Evolutionary conservation across 176 grass and related monocot species (phyloP).

Genomic region (Metroxylon sagu): DNA sequence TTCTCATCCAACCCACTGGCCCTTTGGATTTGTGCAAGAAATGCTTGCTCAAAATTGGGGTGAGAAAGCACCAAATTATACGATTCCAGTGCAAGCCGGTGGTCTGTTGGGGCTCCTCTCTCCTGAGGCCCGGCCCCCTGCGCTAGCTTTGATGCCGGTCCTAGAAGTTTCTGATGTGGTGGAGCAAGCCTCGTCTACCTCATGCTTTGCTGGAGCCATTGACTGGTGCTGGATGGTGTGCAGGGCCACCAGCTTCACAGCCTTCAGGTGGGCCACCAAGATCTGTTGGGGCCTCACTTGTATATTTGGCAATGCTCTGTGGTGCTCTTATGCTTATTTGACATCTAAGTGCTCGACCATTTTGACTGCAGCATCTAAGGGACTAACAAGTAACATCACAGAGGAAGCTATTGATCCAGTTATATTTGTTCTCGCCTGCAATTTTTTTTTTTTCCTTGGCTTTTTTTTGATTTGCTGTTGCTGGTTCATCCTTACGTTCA

Average conservation of each 20-base stretch:
- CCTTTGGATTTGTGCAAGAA: slow-evolving; percentile 28
- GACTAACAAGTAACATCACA: neutral
- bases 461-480: neutral
- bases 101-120: slow-evolving; percentile 8
- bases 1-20: neutral
- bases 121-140: slow-evolving; percentile 11
- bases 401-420: neutral
- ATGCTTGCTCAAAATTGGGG: slow-evolving; percentile 36
- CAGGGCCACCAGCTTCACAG: neutral
- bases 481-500: slow-evolving; percentile 7
- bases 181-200: slow-evolving; percentile 44
- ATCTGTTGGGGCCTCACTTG: neutral
- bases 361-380: neutral
- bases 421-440: neutral
- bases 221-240: neutral
- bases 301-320: slow-evolving; percentile 20
- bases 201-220: slow-evolving; percentile 4
- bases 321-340: slow-evolving; percentile 22
- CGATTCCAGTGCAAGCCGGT: slow-evolving; percentile 6
- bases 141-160: slow-evolving; percentile 28
- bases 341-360: neutral
- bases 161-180: slow-evolving; percentile 23
- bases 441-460: neutral
- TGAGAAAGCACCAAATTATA: slow-evolving; percentile 34
- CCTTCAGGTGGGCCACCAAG: slow-evolving; percentile 20